These are phyloP conservation scores for Wickerhamiella alocasiicola DNA, from an alignment of 805 yeast species.

Conservation along the genomic window DNA sequence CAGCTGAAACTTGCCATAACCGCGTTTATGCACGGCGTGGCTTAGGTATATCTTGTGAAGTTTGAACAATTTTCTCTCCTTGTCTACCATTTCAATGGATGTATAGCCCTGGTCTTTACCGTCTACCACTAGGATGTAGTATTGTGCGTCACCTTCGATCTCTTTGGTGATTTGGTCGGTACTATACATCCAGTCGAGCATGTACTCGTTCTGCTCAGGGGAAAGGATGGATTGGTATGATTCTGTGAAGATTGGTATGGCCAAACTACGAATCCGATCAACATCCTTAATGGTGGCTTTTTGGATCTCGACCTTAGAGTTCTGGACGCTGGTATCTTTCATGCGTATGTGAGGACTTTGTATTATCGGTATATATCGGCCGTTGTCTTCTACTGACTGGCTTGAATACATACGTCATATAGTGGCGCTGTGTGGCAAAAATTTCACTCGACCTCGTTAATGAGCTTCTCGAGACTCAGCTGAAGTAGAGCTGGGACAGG, in stretches of 20 bases:
- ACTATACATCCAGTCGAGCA: slow-evolving; percentile 10
- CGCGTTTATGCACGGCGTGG: slow-evolving; percentile 4
- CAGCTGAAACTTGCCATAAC: slow-evolving; percentile 8
- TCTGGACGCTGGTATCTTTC: too few species aligned
- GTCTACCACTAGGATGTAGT: not conserved
- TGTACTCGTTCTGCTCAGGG: slow-evolving; percentile 7
- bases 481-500: too few species aligned
- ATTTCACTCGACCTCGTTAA: too few species aligned
- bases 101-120: slow-evolving; percentile 7
- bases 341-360: too few species aligned
- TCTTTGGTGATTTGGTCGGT: not conserved
- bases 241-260: slow-evolving; percentile 4
- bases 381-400: too few species aligned
- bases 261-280: slow-evolving; percentile 1
- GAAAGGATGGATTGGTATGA: slow-evolving; percentile 4
- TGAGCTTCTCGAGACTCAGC: too few species aligned
- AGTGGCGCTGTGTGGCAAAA: too few species aligned
- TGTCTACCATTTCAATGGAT: slow-evolving; percentile 1
- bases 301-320: not conserved
- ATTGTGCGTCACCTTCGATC: slow-evolving; percentile 2
- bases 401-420: too few species aligned
- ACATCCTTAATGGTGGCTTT: not conserved
- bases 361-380: too few species aligned
- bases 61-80: not conserved
- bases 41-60: slow-evolving; percentile 9